Evolutionary conservation across 1,284 basidiomycete species (phyloP).

Genomic region (Rhodotorula sp.): DNA sequence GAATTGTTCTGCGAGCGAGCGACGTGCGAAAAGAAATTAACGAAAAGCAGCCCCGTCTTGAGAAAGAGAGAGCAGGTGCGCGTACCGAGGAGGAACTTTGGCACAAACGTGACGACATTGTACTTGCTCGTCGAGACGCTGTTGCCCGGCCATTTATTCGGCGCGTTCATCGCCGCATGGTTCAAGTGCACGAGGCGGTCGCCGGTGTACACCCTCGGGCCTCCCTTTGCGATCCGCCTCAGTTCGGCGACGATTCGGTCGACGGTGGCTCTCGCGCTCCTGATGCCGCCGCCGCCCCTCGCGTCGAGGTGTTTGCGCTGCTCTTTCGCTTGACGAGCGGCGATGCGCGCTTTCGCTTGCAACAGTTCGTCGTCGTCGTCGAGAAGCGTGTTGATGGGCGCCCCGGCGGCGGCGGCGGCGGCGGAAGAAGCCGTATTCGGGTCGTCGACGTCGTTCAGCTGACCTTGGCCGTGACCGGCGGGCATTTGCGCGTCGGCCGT

Average conservation of each 20-base stretch:
- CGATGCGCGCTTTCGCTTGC: slow-evolving; percentile 25
- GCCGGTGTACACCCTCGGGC: slow-evolving; percentile 33
- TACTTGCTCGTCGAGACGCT: slow-evolving; percentile 95
- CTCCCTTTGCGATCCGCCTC: slow-evolving; percentile 15
- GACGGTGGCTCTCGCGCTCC: neutral
- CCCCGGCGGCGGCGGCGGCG: too few species aligned
- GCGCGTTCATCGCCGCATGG: slow-evolving; percentile 34
- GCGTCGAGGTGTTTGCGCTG: slow-evolving; percentile 3
- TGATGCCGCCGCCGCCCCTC: neutral
- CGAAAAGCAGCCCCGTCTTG: neutral
- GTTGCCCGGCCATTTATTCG: slow-evolving; percentile 56
- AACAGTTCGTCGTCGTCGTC: slow-evolving; percentile 42
- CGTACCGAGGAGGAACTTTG: slow-evolving; percentile 88
- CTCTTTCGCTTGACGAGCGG: slow-evolving; percentile 23
- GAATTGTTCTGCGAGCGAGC: slow-evolving; percentile 75
- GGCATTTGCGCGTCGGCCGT: slow-evolving; percentile 28
- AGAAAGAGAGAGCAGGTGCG: slow-evolving; percentile 10
- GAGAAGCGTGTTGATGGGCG: slow-evolving; percentile 27
- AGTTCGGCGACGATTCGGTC: slow-evolving; percentile 10
- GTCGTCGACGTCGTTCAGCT: slow-evolving; percentile 13
- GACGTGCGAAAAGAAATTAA: neutral
- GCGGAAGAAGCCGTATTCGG: neutral
- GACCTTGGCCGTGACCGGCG: slow-evolving; percentile 32
- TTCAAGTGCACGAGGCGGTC: slow-evolving; percentile 42
- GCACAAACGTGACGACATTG: slow-evolving; percentile 80